Conservation (phyloP, 345 rosid genomes). For the Gossypium anomalum region DNA sequence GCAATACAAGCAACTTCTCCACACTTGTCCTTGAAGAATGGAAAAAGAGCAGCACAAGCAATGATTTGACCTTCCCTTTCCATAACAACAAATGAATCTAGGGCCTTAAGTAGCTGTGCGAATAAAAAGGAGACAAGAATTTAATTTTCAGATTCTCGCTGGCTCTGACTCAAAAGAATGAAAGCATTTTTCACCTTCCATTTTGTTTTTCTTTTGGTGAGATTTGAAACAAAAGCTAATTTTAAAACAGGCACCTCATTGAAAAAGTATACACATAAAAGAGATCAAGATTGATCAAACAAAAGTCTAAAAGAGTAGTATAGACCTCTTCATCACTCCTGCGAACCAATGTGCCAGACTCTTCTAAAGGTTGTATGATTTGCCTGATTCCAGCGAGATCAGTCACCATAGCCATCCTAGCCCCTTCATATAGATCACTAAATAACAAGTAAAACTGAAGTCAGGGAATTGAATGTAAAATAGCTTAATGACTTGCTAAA, state of each 20-base stretch:
- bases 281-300: neutral
- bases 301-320: constrained; percentile 13
- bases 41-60: constrained; percentile 90
- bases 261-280: constrained; percentile 7
- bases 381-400: constrained; percentile 77
- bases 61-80: constrained; percentile 63
- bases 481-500: neutral
- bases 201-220: neutral
- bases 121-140: constrained; percentile 13
- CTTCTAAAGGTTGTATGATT: constrained; percentile 66
- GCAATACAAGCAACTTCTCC: constrained; percentile 97
- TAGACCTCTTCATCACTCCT: constrained; percentile 80
- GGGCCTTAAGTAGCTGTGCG: constrained; percentile 47
- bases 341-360: constrained; percentile 58
- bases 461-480: constrained; percentile 17
- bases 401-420: constrained; percentile 62
- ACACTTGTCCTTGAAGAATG: constrained; percentile 72
- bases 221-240: neutral
- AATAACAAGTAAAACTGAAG: constrained; percentile 15
- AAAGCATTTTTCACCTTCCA: neutral
- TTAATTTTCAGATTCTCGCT: neutral
- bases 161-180: neutral
- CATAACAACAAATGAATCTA: constrained; percentile 45
- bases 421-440: constrained; percentile 92
- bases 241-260: neutral